Conservation (phyloP, 179 eudicot genomes). For the Corrigiola litoralis region DNA sequence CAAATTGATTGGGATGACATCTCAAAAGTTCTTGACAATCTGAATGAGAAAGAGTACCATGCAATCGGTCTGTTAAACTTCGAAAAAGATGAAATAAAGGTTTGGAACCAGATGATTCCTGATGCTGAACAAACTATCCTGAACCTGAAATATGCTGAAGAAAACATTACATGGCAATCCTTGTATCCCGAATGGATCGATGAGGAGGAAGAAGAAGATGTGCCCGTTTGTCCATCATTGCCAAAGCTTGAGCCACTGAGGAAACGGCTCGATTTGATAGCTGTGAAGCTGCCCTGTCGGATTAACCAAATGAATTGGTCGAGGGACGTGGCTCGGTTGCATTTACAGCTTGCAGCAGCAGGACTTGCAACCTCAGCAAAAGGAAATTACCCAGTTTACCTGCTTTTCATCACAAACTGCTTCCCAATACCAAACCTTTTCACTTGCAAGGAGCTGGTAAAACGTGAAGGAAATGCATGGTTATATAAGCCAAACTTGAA, state of each 20-base stretch:
- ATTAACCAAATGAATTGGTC: constrained; percentile 53
- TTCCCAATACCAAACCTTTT: constrained; percentile 77
- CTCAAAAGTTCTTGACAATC: constrained; percentile 28
- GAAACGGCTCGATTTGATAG: constrained; percentile 58
- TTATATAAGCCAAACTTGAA: constrained; percentile 63
- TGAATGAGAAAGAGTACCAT: constrained; percentile 31
- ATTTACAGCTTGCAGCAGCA: constrained; percentile 75
- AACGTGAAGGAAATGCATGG: constrained; percentile 56
- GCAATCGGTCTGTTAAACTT: constrained; percentile 67
- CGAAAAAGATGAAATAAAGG: constrained; percentile 35
- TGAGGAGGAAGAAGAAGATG: constrained; percentile 74
- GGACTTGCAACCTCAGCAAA: constrained; percentile 55
- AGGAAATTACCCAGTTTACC: constrained; percentile 48
- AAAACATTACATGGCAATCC: constrained; percentile 65
- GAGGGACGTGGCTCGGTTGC: constrained; percentile 74
- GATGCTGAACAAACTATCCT: constrained; percentile 40
- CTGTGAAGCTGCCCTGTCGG: constrained; percentile 67
- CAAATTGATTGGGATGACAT: constrained; percentile 57
- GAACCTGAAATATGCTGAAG: constrained; percentile 36
- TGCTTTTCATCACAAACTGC: constrained; percentile 60
- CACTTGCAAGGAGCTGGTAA: constrained; percentile 71
- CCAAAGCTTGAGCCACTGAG: constrained; percentile 54
- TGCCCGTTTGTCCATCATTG: constrained; percentile 60
- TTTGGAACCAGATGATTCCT: constrained; percentile 50
- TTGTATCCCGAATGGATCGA: constrained; percentile 93